Percentiles rank a stretch among this genome's conserved stretches.
Conservation (phyloP, 306 rosid genomes). For the Prunus mira region DNA sequence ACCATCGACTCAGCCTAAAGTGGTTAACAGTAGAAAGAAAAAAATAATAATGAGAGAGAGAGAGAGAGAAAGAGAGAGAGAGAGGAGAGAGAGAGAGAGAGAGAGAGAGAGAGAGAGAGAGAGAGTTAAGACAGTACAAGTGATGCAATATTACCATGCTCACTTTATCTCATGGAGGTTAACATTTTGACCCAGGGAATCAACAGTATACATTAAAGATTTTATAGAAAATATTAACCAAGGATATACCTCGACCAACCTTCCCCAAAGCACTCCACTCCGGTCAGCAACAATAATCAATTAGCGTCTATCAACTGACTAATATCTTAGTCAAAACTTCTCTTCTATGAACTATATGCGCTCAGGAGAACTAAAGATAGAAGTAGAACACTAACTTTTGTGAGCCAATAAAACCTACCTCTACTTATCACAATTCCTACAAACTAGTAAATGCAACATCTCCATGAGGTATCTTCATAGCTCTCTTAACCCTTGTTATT, state of each 20-base stretch:
- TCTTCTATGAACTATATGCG: not conserved
- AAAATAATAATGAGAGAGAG: not conserved
- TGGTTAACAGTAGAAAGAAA: slow-evolving; percentile 7
- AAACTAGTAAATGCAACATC: not conserved
- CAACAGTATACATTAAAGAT: not conserved
- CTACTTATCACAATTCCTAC: not conserved
- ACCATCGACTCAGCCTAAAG: slow-evolving; percentile 96
- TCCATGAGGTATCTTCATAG: not conserved
- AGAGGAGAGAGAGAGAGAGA: not conserved
- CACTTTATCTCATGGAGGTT: not conserved
- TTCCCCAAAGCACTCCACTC: not conserved
- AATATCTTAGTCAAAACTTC: not conserved
- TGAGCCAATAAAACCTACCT: not conserved
- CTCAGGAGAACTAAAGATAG: not conserved
- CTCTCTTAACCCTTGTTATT: not conserved
- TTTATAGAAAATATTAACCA: not conserved
- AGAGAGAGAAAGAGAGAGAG: not conserved
- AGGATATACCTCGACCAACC: not conserved
- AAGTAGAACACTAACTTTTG: not conserved
- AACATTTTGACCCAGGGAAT: not conserved
- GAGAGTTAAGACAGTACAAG: not conserved
- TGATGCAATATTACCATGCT: no score
- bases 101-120: not conserved
- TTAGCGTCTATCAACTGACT: not conserved
- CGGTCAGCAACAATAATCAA: not conserved